These are phyloP conservation scores for Melanopsichium pennsylvanicum DNA, from an alignment of 1,284 basidiomycete genomes.

Conservation along the genomic window DNA sequence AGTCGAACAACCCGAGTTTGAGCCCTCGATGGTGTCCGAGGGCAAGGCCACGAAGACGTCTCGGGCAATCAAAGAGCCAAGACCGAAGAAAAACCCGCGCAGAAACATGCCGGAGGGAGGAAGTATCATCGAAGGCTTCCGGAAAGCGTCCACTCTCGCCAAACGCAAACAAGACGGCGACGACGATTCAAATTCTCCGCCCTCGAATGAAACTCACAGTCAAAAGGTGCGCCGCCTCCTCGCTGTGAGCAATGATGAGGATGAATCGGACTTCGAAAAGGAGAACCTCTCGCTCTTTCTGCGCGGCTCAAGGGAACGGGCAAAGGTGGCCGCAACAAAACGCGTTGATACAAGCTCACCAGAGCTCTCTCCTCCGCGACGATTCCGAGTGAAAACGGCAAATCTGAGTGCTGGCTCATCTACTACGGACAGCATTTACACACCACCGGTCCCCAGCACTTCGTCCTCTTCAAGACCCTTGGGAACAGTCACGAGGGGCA, in stretches of 20 bases:
- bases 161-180: conserved; percentile 14
- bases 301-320: conserved; percentile 1
- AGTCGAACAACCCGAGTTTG: conserved; percentile 70
- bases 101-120: conserved; percentile 55
- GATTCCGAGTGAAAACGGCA: not conserved
- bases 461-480: conserved; percentile 21
- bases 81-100: conserved; percentile 53
- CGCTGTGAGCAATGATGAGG: not conserved
- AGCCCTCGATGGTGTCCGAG: conserved; percentile 50
- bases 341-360: conserved; percentile 12
- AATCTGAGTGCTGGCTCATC: conserved; percentile 3
- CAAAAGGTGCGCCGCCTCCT: conserved; percentile 21
- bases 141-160: conserved; percentile 54
- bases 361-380: conserved; percentile 3
- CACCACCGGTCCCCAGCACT: conserved; percentile 2
- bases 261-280: conserved; percentile 9
- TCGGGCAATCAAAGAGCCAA: conserved; percentile 27
- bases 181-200: not conserved
- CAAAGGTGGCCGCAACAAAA: not conserved
- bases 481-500: conserved; percentile 8
- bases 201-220: conserved; percentile 28
- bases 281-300: conserved; percentile 25
- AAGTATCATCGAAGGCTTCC: conserved; percentile 42
- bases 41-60: conserved; percentile 18
- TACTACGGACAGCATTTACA: conserved; percentile 5